Base-by-base conservation (phyloP, 176 grass and related monocot species). In the Carex pumila region DNA sequence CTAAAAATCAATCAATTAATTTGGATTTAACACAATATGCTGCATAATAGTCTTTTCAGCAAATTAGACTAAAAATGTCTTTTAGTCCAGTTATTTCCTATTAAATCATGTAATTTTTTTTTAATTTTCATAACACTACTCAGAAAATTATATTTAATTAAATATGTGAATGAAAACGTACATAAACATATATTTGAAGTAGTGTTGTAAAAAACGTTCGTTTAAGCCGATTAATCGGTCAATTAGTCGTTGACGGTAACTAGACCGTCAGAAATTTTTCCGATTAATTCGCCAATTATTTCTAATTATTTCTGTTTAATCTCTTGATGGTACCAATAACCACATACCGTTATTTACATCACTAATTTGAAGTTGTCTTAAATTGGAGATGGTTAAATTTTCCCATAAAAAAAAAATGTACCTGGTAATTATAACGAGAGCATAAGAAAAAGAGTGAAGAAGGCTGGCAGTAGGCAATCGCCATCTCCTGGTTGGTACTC, bases 401-500 rank as follows among this genome's bases (percentile, higher is more conserved):
- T 18, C 37, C 8, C 4, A 71, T 10, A 71, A 45, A 71, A 71
- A 45, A 71, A 25, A 21, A 47, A 45, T 11, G 10, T 65, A 4
- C 3, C 19, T 5, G 14, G 32, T 43, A 71, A 45, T 71, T 45
- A 19, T 71, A 71, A 21, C 18, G 37, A 43, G 34, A 45, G 37
- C 67, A 21, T n/a, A 45, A 71, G 13, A 37, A 8, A 4, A 62
- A 62, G 47, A 54, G 49, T 73, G 70, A 73, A 52, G 69, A 12
- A 68, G 70, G 13, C 21, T 76, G 58, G 10, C 80, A 50, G 60
- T 55, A 3, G 64, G 81, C 81, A 83, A 68, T 83, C 81, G 45
- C 62, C 32, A 69, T 83, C 81, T 22, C 81, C 36, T 83, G 62
- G 45, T 83, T 68, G 62, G 61, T 83, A 68, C 43, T 68, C 61